These are phyloP conservation scores for Penicillium verhagenii DNA, from an alignment of 495 filamentous ascomycete genomes.

Conservation along the genomic window DNA sequence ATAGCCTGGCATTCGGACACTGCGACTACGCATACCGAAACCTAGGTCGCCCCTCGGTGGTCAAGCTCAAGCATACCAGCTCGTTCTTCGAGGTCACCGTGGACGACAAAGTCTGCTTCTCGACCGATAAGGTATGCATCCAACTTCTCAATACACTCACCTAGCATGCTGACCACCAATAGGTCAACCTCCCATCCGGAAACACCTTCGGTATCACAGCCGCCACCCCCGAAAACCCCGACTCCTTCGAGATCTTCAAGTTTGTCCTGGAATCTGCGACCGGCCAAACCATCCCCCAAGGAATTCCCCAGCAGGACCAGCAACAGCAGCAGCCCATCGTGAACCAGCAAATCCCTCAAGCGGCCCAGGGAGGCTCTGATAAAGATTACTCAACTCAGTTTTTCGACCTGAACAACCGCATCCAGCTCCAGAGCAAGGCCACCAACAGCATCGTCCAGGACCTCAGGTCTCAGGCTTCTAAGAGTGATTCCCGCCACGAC, in stretches of 20 bases:
- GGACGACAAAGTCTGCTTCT: conserved; percentile 81
- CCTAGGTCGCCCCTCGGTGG: conserved; percentile 73
- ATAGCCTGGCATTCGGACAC: conserved; percentile 88
- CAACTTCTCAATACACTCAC: background rate
- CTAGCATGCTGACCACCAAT: background rate
- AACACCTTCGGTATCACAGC: conserved; percentile 89
- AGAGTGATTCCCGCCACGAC: conserved; percentile 59
- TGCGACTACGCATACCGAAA: conserved; percentile 92
- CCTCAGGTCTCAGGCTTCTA: conserved; percentile 43
- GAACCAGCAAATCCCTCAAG: conserved; percentile 25
- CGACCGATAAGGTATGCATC: conserved; percentile 61
- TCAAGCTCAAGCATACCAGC: conserved; percentile 68
- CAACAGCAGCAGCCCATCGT: conserved; percentile 32
- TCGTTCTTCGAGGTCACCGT: conserved; percentile 70
- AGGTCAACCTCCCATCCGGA: conserved; percentile 67
- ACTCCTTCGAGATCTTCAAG: conserved; percentile 93
- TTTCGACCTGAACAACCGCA: conserved; percentile 73
- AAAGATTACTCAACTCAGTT: conserved; percentile 63
- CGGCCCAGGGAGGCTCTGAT: conserved; percentile 35
- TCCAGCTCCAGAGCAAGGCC: conserved; percentile 74
- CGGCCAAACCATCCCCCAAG: conserved; percentile 33
- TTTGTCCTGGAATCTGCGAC: conserved; percentile 61
- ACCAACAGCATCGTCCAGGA: conserved; percentile 67
- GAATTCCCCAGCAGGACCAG: conserved; percentile 29
- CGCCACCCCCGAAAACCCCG: conserved; percentile 83